These are phyloP conservation scores for Neopestalotiopsis sp. DNA, from an alignment of 2,329 filamentous ascomycete species.

Conservation along the genomic window DNA sequence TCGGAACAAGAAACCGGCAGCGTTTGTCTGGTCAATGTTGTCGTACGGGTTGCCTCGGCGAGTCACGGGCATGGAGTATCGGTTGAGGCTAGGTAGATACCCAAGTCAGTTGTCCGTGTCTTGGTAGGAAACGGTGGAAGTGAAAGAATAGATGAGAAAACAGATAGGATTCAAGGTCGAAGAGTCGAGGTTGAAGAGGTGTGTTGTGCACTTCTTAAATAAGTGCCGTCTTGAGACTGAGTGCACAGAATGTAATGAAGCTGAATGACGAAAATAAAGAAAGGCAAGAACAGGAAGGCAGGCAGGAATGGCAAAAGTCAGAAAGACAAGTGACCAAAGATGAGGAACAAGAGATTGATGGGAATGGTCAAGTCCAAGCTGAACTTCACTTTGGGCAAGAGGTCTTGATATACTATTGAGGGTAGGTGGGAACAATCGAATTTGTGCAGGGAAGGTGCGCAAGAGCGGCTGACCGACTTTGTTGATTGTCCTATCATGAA, in stretches of 20 bases:
- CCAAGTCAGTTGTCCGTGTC: constrained; percentile 23
- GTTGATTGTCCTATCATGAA: not conserved
- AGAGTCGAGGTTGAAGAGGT: not conserved
- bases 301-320: no score
- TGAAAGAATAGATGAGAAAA: not conserved
- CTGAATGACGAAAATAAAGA: not conserved
- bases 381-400: not conserved
- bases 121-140: not conserved
- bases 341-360: not conserved
- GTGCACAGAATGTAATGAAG: no score
- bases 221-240: no score
- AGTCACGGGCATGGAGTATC: constrained; percentile 92
- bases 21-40: constrained; percentile 82
- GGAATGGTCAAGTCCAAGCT: not conserved
- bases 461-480: not conserved
- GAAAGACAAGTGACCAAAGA: no score
- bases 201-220: no score
- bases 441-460: not conserved
- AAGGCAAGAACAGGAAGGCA: not conserved
- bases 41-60: constrained; percentile 70
- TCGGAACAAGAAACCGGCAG: constrained; percentile 83
- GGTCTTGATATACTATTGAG: not conserved
- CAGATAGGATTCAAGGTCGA: not conserved
- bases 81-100: constrained; percentile 68
- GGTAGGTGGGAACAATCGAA: not conserved